Base-by-base conservation (phyloP, 106 monocot genomes). In the Platanthera guangdongensis region DNA sequence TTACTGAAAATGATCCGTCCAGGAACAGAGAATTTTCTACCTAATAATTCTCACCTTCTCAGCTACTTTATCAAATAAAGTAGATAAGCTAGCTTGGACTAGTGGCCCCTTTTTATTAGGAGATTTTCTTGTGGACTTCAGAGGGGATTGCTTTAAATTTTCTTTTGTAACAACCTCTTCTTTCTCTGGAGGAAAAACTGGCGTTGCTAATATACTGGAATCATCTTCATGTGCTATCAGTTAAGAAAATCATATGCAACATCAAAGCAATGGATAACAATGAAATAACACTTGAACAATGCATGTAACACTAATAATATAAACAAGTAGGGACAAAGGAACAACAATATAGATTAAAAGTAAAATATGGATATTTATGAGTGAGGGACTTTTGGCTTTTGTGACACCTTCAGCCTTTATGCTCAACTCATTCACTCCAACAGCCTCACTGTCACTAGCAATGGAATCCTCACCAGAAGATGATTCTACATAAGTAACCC, bases 71-170 rank as follows among this genome's bases (percentile, higher is more conserved):
- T 81, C 85, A 83, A 90, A 92, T 57, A 95, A 77, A 68, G 79
- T 81, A 77, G 95, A 92, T 39, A 95, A 74, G 53, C 85, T 90
- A 60, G 92, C 72, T 77, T 95, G 92, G 82, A 90, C 85, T 13
- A 87, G 80, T 46, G 78, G 52, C 7, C 88, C 93, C 63, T 74
- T 86, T 74, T 85, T 92, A 65, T 32, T 64, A 18, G 83, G 8
- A 50, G 81, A 53, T 72, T 79, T 82, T 74, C 78, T 80, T 51
- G 72, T 51, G 7, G 76, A 52, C 32, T 52, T 80, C 78, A 84
- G 63, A 32, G 51, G 68, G 74, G 84, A 72, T 45, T 82, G 80
- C 69, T 82, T 50, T 47, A 48, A 4, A 70, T 75, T 30, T 21
- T 25, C 79, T 54, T 76, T 73, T 45, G 13, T 13, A 3, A 77